Evolutionary conservation across 208 protist species (phyloP), one percentile per base, ranked within the genome.

Genomic region (Crithidia brevicula): DNA sequence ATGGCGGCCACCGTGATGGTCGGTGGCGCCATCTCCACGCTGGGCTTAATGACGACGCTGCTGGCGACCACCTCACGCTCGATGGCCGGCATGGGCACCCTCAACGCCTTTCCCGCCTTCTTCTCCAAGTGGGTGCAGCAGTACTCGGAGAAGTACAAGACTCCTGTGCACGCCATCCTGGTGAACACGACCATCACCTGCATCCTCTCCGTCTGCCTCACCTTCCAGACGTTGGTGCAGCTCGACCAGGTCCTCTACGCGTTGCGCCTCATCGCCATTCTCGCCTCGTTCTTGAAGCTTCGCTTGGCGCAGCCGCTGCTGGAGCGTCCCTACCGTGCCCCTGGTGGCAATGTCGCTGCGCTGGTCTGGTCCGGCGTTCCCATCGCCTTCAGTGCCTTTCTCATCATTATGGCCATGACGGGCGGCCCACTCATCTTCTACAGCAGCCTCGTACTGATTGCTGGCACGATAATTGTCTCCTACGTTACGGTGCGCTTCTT

Each of bases 191-290:
- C 75, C 22, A 65, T 94, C 46, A 96, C 91, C 0, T 87, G 74
- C 57, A 69, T 89, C 43, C 81, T 96, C 51, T 87, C 87, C 25
- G 64, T 93, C 10, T 81, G 23, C 36, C 75, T 96, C 4, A 85
- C 82, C 13, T 96, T 96, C 75, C 75, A 91, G 58, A 91, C 81
- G 3, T 62, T 96, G 1, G 91, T 96, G 47, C 71, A 89, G 65
- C 36, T 96, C 0, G 91, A 96, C 53, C 91, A 96, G 72, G 78
- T 96, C 36, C 78, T 96, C 22, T 96, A 96, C 60, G 83, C 88
- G 13, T 53, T 96, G 60, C 77, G 91, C 16, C 81, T 96, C 51
- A 86, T 92, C 51, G 69, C 77, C 6, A 91, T 93, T 67, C 84
- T 96, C 27, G 45, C 82, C 3, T 76, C 85, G 1, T 93, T 96